Evolutionary conservation across 2,329 filamentous ascomycete species (phyloP).

Genomic region (Apiospora saccharicola): DNA sequence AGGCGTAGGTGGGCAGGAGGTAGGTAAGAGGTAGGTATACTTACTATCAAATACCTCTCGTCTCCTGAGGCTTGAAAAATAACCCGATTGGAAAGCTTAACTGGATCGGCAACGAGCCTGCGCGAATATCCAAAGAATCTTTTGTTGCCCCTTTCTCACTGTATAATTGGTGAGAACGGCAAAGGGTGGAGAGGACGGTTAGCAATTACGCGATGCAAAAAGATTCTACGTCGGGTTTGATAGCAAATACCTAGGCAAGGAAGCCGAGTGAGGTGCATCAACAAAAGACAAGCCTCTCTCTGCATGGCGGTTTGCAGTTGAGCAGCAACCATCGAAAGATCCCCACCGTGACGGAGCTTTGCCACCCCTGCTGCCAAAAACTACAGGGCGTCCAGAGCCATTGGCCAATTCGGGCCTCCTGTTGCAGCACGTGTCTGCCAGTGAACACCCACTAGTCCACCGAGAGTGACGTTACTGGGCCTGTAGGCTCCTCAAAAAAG

Average conservation of each 20-base stretch:
- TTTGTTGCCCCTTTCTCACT: not conserved
- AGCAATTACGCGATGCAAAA: not conserved
- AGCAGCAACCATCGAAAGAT: conserved; percentile 1
- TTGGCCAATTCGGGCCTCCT: conserved; percentile 11
- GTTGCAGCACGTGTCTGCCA: conserved; percentile 13
- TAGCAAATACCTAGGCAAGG: conserved; percentile 4
- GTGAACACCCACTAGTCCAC: conserved; percentile 3
- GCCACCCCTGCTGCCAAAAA: not conserved
- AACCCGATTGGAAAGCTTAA: not conserved
- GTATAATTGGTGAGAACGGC: not conserved
- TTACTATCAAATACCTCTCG: not conserved
- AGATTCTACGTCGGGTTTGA: not conserved
- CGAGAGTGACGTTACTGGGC: not conserved
- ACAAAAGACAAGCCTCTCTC: conserved; percentile 19
- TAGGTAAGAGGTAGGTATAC: not conserved
- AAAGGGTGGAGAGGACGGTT: not conserved
- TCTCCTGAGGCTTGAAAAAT: not conserved
- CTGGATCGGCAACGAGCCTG: not conserved
- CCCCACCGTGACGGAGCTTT: conserved; percentile 14
- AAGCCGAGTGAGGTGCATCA: conserved; percentile 14
- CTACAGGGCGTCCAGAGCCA: not conserved
- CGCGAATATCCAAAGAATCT: not conserved
- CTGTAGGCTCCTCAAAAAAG: not conserved
- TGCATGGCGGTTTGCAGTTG: not conserved
- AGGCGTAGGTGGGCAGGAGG: not conserved